Base-by-base conservation (phyloP, 495 filamentous ascomycete genomes). In the Letharia lupina region DNA sequence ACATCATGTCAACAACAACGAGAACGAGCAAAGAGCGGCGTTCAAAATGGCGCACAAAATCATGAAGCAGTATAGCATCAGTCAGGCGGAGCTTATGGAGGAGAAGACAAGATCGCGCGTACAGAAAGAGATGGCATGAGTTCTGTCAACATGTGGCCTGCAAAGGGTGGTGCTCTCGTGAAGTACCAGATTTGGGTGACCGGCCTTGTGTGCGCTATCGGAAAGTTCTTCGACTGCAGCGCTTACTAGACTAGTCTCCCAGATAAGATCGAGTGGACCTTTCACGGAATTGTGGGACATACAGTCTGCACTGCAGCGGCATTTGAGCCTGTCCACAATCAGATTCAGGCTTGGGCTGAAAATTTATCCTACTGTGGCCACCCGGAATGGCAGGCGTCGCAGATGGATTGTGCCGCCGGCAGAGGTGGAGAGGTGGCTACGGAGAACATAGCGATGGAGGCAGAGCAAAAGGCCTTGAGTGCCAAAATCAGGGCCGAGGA, bases 251-350 rank as follows among this genome's bases (percentile, higher is more conserved):
- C 41, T 3, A 40, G 33, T 28, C 16, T 50, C 9, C 16, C 15
- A 31, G 45, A 62, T n/a, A 44, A 44, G 20, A 56, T 71, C 10
- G 66, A 68, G 62, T 76, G 68, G 68, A 70, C 65, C 1, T 77
- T 76, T 63, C 75, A 73, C 67, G 73, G 75, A 5, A 72, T 76
- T 67, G 68, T 74, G 40, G 57, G 67, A 23, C 75, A 76, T 65
- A 77, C 74, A 7, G 71, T 73, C 45, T 66, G 73, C 13, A 73
- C 75, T n/a, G 73, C 73, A 44, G 69, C 69, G 63, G 62, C 69
- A 7, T 76, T 75, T 40, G 72, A 73, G 58, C 65, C 70, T 64
- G 64, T 69, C 15, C 71, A 76, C 57, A 76, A 75, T 56, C 62
- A 73, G 63, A 74, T 75, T 28, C 48, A 68, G 23, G 66, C 71